phyloP scores from a whole-genome alignment of 768 basidiomycete genomes.

The Dacryopinax primogenitus region DNA sequence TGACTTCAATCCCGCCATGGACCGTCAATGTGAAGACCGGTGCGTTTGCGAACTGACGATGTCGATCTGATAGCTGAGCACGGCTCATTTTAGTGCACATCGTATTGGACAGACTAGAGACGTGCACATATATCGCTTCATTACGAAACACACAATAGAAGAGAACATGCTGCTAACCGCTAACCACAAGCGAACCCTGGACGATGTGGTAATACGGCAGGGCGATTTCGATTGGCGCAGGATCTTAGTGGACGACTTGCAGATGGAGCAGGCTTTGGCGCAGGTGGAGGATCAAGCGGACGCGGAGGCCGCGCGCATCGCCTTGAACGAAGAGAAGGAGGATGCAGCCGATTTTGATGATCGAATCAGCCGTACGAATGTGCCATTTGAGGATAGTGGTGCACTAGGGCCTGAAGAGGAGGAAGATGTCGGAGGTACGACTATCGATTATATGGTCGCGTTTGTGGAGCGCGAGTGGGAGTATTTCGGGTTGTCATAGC shows the following conservation, averaged over 20 bases:
- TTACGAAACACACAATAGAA: conserved; percentile 81
- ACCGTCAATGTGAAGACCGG: conserved; percentile 34
- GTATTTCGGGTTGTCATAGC: conserved; percentile 41
- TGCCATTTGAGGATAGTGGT: conserved; percentile 7
- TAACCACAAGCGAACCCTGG: conserved; percentile 90
- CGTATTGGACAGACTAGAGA: conserved; percentile 52
- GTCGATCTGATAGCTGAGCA: neutral
- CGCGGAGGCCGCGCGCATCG: conserved; percentile 63
- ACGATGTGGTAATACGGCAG: conserved; percentile 81
- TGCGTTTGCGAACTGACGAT: conserved; percentile 32
- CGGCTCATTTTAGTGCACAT: conserved; percentile 23
- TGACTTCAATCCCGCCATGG: conserved; percentile 35
- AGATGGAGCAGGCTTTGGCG: conserved; percentile 60
- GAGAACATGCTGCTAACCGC: conserved; percentile 94
- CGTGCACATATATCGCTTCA: conserved; percentile 92
- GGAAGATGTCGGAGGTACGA: conserved; percentile 46
- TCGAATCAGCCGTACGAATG: neutral
- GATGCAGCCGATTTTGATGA: conserved; percentile 59
- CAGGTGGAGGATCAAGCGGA: conserved; percentile 85
- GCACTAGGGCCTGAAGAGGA: conserved; percentile 20
- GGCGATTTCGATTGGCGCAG: conserved; percentile 93
- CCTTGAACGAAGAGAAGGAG: conserved; percentile 56
- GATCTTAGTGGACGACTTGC: conserved; percentile 53
- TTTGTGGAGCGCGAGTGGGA: conserved; percentile 51
- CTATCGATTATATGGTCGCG: conserved; percentile 74